phyloP scores from a whole-genome alignment of 176 grass and related monocot genomes.

The Avena atlantica region DNA sequence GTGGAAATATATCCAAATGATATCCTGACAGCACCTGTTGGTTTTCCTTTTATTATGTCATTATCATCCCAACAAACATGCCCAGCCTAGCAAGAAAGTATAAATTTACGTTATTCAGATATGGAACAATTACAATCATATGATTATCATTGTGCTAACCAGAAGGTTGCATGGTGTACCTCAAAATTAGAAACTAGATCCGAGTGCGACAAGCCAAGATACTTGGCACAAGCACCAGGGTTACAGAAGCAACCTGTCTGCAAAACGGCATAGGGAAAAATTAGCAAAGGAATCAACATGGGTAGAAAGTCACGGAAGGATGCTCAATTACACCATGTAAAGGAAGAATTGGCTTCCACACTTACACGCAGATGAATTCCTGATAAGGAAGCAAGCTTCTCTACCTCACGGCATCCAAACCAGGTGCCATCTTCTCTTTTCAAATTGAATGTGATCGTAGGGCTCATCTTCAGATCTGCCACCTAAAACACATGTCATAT shows the following conservation, averaged over 20 bases:
- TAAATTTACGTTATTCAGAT: slow-evolving; percentile 35
- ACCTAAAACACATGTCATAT: slow-evolving; percentile 47
- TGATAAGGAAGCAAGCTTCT: slow-evolving; percentile 86
- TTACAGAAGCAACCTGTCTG: slow-evolving; percentile 99
- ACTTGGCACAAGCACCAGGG: slow-evolving; percentile 92
- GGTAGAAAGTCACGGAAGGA: background rate
- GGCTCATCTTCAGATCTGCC: slow-evolving; percentile 60
- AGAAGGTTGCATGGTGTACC: slow-evolving; percentile 55
- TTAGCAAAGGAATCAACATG: slow-evolving; percentile 14
- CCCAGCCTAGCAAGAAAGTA: slow-evolving; percentile 63
- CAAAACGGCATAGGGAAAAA: slow-evolving; percentile 38
- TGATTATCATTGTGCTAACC: background rate
- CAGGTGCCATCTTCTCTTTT: slow-evolving; percentile 92
- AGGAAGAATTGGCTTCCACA: background rate
- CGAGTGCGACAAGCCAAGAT: slow-evolving; percentile 81
- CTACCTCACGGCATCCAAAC: slow-evolving; percentile 89
- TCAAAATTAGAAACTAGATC: slow-evolving; percentile 96
- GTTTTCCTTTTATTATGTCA: slow-evolving; percentile 91
- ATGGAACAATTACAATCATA: slow-evolving; percentile 25
- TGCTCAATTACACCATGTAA: background rate
- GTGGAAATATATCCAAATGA: slow-evolving; percentile 97
- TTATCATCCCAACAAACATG: slow-evolving; percentile 99
- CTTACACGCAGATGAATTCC: slow-evolving; percentile 93
- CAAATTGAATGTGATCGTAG: slow-evolving; percentile 97
- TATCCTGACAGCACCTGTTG: slow-evolving; percentile 94